Evolutionary conservation across 2,329 filamentous ascomycete genomes (phyloP).

Genomic region (Diaporthe destruens): DNA sequence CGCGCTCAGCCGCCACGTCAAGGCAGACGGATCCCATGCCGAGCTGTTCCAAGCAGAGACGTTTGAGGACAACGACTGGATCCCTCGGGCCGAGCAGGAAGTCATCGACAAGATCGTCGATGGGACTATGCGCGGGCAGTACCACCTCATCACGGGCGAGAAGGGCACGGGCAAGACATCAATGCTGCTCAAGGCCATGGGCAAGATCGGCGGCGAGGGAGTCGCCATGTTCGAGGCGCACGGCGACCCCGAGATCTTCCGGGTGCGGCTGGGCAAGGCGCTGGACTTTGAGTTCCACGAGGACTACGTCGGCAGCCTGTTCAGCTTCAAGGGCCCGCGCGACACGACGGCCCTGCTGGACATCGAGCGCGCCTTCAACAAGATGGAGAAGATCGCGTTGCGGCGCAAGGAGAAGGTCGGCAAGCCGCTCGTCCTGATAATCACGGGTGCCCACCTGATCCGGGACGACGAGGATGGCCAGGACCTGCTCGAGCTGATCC

Average conservation of each 20-base stretch:
- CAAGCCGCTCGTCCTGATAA: constrained; percentile 87
- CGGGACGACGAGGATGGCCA: constrained; percentile 91
- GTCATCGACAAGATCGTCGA: constrained; percentile 86
- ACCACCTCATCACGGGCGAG: constrained; percentile 92
- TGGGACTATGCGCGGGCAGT: constrained; percentile 81
- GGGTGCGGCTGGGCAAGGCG: constrained; percentile 90
- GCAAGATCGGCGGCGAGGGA: constrained; percentile 88
- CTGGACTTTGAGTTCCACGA: constrained; percentile 98
- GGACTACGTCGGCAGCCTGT: constrained; percentile 96
- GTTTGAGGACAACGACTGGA: constrained; percentile 76
- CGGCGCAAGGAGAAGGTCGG: constrained; percentile 71
- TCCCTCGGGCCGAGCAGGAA: constrained; percentile 83
- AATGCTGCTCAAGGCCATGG: constrained; percentile 96
- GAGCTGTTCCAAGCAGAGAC: constrained; percentile 41
- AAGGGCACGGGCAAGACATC: constrained; percentile 97
- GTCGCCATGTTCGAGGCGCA: constrained; percentile 98
- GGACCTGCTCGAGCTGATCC: constrained; percentile 93
- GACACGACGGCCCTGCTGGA: constrained; percentile 90
- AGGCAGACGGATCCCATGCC: constrained; percentile 49
- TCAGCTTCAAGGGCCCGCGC: constrained; percentile 91
- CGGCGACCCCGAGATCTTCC: constrained; percentile 93
- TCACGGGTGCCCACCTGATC: constrained; percentile 97
- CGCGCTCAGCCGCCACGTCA: constrained; percentile 71
- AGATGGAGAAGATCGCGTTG: constrained; percentile 94
- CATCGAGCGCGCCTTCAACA: constrained; percentile 97